These are phyloP conservation scores for Jaltomata sinuosa DNA, from an alignment of 257 asterid genomes.

Conservation along the genomic window DNA sequence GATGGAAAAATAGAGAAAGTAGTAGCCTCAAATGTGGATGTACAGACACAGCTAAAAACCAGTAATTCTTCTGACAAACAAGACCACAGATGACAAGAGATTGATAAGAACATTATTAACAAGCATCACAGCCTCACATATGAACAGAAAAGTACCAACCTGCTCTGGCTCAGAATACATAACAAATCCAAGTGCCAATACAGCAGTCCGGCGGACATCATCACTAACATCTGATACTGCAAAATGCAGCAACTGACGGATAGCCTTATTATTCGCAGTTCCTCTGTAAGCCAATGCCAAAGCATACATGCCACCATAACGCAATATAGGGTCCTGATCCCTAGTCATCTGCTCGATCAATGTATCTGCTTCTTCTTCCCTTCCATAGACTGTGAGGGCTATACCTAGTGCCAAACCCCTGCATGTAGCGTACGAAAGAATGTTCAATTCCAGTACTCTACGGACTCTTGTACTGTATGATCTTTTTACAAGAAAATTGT, in stretches of 20 bases:
- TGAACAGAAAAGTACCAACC: conserved; percentile 23
- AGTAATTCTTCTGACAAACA: not conserved
- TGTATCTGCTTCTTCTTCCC: conserved; percentile 95
- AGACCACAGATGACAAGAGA: not conserved
- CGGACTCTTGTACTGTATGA: not conserved
- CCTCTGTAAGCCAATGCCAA: conserved; percentile 96
- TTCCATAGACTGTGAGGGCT: conserved; percentile 96
- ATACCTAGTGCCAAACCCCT: conserved; percentile 97
- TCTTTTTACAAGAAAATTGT: not conserved
- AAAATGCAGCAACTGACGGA: conserved; percentile 89
- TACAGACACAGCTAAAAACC: not conserved
- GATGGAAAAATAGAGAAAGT: not conserved
- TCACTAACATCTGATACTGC: conserved; percentile 98
- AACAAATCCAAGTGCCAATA: conserved; percentile 94
- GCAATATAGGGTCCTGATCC: conserved; percentile 94
- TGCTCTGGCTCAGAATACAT: conserved; percentile 89
- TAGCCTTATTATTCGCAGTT: conserved; percentile 92
- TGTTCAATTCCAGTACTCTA: not conserved
- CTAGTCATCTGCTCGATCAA: conserved; percentile 95
- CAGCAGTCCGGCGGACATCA: conserved; percentile 97
- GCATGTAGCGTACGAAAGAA: not conserved
- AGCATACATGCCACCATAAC: conserved; percentile 99
- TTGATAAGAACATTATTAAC: not conserved
- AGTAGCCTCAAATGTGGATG: not conserved
- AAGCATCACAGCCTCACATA: not conserved